Percentiles rank a stretch among this genome's conserved stretches.
These are phyloP conservation scores for Saturnispora zaruensis DNA, from an alignment of 805 yeast genomes.

Conservation along the genomic window DNA sequence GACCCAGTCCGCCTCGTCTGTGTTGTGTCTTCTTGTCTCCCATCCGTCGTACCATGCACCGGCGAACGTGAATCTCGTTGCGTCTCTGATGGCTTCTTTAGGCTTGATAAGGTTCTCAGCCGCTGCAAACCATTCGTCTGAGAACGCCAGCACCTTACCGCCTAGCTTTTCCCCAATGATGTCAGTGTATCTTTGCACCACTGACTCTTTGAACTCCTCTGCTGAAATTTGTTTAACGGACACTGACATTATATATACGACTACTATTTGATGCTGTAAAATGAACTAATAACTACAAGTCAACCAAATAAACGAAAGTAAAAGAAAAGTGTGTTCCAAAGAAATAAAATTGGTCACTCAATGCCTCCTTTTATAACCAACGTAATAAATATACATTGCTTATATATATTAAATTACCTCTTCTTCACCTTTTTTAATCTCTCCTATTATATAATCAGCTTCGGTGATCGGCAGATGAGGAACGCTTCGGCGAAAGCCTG, in stretches of 20 bases:
- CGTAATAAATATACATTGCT: neutral
- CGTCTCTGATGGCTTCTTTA: conserved; percentile 70
- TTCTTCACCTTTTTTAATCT: neutral
- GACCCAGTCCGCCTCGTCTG: conserved; percentile 81
- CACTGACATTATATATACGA: conserved; percentile 7
- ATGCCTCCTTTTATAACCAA: neutral
- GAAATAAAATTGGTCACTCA: neutral
- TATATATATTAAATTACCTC: neutral
- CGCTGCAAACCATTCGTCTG: conserved; percentile 95
- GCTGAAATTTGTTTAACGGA: conserved; percentile 19
- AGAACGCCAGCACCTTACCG: conserved; percentile 56
- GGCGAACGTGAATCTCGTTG: conserved; percentile 65
- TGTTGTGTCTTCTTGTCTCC: conserved; percentile 95
- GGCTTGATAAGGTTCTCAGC: conserved; percentile 84
- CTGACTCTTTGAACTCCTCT: conserved; percentile 36
- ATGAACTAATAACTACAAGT: too few species aligned
- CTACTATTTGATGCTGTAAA: neutral
- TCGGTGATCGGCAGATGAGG: conserved; percentile 4
- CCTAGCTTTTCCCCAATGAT: conserved; percentile 82
- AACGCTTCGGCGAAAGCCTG: neutral
- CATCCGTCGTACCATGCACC: conserved; percentile 99
- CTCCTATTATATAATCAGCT: neutral
- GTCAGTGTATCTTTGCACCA: conserved; percentile 55
- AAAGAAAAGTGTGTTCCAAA: too few species aligned
- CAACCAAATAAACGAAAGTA: too few species aligned